Percentiles rank a stretch among this genome's conserved stretches.
Evolutionary conservation across 805 yeast species (phyloP).

Genomic region (Yarrowia porcina): DNA sequence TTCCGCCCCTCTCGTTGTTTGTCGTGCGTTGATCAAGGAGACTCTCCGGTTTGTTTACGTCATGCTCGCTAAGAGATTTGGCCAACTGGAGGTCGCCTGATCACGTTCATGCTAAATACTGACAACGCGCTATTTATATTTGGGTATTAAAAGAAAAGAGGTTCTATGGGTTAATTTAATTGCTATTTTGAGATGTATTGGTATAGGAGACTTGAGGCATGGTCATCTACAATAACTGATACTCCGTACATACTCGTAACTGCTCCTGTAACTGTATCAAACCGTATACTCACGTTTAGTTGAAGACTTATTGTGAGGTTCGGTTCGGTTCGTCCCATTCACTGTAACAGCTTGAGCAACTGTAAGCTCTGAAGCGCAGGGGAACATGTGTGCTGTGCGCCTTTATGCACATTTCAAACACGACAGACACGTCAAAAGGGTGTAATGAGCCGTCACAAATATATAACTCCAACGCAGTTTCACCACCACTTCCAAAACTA

Average conservation of each 20-base stretch:
- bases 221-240: too few species aligned
- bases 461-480: neutral
- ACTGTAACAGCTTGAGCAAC: neutral
- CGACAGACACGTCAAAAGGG: neutral
- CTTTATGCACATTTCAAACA: neutral
- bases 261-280: too few species aligned
- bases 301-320: neutral
- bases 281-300: too few species aligned
- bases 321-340: too few species aligned
- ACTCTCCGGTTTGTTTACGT: conserved; percentile 2
- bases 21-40: conserved; percentile 14
- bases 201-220: too few species aligned
- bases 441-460: neutral
- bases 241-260: too few species aligned
- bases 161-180: neutral
- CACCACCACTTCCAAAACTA: neutral
- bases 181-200: neutral
- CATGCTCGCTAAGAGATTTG: conserved; percentile 17
- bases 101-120: conserved; percentile 3
- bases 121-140: conserved; percentile 11
- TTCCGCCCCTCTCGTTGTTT: conserved; percentile 14
- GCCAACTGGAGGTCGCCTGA: conserved; percentile 9
- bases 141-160: conserved; percentile 23
- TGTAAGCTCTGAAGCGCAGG: conserved; percentile 9
- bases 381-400: conserved; percentile 18